Conservation (phyloP, 768 basidiomycete species). For the Sporobolomyces phaffii region DNA sequence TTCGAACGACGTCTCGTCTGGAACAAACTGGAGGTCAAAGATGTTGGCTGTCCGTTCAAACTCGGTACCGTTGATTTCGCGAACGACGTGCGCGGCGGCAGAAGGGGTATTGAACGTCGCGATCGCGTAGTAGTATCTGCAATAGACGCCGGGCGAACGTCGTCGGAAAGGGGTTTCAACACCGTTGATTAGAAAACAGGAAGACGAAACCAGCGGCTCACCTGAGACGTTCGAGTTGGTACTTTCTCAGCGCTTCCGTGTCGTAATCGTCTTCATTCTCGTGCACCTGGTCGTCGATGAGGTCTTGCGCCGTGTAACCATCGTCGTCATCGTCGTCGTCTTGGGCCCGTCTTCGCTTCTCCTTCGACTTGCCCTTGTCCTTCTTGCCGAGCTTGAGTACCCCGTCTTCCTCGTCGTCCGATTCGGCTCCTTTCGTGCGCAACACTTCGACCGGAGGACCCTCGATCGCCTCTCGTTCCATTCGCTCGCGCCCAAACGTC, state of each 20-base stretch:
- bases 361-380: constrained; percentile 48
- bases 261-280: constrained; percentile 65
- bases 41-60: constrained; percentile 94
- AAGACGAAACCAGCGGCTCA: constrained; percentile 44
- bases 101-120: constrained; percentile 75
- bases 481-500: constrained; percentile 79
- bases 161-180: too few relatives aligned
- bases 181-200: background rate
- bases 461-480: constrained; percentile 79
- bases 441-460: constrained; percentile 85
- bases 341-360: constrained; percentile 6
- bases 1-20: constrained; percentile 43
- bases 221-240: constrained; percentile 89
- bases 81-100: constrained; percentile 70
- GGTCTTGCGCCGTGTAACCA: constrained; percentile 43
- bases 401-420: constrained; percentile 49
- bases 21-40: constrained; percentile 72
- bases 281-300: constrained; percentile 44
- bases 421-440: constrained; percentile 43
- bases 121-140: constrained; percentile 90
- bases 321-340: constrained; percentile 38
- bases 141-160: too few relatives aligned
- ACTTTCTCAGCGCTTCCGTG: constrained; percentile 76
- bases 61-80: constrained; percentile 88
- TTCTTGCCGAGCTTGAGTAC: constrained; percentile 33